A percentile compares a stretch with the other conserved stretches of the same genome.
Evolutionary conservation across 768 basidiomycete genomes (phyloP).

Genomic region (Hericium coralloides): DNA sequence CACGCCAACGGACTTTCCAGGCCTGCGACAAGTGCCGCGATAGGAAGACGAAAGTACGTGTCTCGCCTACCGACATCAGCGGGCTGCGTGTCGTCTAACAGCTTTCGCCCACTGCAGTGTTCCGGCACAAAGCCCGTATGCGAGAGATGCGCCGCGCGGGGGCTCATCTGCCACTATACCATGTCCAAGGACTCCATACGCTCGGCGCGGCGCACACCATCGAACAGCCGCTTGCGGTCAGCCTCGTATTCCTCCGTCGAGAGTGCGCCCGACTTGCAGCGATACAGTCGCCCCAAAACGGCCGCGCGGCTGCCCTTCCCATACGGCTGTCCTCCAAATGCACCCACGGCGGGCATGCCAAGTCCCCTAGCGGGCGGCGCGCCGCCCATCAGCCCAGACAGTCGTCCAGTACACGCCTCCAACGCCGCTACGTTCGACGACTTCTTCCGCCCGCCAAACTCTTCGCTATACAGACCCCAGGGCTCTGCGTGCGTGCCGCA

Average conservation of each 20-base stretch:
- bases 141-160: conserved; percentile 38
- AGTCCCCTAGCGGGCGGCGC: too few species aligned
- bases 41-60: conserved; percentile 46
- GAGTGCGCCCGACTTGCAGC: neutral
- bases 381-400: too few species aligned
- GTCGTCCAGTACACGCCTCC: too few species aligned
- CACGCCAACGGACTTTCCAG: conserved; percentile 29
- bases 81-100: neutral
- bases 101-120: conserved; percentile 28
- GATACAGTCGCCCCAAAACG: neutral
- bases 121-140: conserved; percentile 47
- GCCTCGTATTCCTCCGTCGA: neutral
- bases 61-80: neutral
- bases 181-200: conserved; percentile 1
- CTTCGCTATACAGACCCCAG: too few species aligned
- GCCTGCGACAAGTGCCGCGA: conserved; percentile 52
- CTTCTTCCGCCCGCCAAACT: too few species aligned
- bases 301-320: too few species aligned
- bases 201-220: neutral
- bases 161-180: conserved; percentile 43
- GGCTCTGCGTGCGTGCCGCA: too few species aligned
- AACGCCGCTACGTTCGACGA: too few species aligned
- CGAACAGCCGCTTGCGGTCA: neutral
- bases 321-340: too few species aligned
- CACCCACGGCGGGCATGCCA: too few species aligned